Evolutionary conservation across 345 rosid species (phyloP).

Genomic region (Viola odorata): DNA sequence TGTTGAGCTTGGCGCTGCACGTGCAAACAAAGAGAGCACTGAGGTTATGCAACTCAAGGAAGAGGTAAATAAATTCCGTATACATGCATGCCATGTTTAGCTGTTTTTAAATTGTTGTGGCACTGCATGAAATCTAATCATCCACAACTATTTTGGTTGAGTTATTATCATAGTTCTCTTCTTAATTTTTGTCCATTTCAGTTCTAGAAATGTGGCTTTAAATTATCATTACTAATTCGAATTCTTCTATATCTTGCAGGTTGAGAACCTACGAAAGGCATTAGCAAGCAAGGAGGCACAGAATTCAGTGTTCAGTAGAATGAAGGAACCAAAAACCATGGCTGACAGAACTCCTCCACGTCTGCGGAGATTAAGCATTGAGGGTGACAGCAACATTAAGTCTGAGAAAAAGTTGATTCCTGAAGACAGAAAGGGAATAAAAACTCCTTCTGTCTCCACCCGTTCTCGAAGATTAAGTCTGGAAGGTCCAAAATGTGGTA

Average conservation of each 20-base stretch:
- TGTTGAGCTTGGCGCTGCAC: slow-evolving; percentile 80
- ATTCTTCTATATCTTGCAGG: slow-evolving; percentile 24
- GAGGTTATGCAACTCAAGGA: slow-evolving; percentile 80
- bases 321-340: slow-evolving; percentile 32
- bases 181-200: no score
- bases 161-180: no score
- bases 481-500: slow-evolving; percentile 51
- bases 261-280: slow-evolving; percentile 81
- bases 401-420: slow-evolving; percentile 26
- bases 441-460: slow-evolving; percentile 41
- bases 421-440: slow-evolving; percentile 41
- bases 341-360: slow-evolving; percentile 69
- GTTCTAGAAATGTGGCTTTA: no score
- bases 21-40: slow-evolving; percentile 67
- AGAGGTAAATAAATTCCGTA: slow-evolving; percentile 36
- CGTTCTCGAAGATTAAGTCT: slow-evolving; percentile 55
- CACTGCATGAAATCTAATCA: no score
- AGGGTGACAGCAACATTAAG: slow-evolving; percentile 45
- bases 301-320: slow-evolving; percentile 24
- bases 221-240: no score
- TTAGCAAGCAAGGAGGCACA: slow-evolving; percentile 50
- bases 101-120: no score
- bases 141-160: no score
- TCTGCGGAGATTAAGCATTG: slow-evolving; percentile 55
- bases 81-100: no score